A percentile compares a stretch with the other conserved stretches of the same genome.
Conservation (phyloP, 495 filamentous ascomycete species). For the Apodospora peruviana region DNA sequence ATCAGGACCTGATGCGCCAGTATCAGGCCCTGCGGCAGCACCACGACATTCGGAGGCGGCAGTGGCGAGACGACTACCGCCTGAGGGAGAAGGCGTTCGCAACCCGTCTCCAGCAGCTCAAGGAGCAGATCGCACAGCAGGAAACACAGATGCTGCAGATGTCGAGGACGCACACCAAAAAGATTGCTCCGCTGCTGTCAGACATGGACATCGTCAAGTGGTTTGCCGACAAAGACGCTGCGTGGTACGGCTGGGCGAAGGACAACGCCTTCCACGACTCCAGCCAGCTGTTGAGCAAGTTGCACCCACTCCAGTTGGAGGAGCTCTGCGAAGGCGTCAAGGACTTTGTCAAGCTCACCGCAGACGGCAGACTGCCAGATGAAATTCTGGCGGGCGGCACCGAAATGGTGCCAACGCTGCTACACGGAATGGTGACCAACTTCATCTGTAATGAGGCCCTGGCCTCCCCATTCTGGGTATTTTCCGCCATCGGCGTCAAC, state of each 20-base stretch:
- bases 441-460: conserved; percentile 15
- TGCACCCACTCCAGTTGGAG: conserved; percentile 12
- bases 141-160: conserved; percentile 9
- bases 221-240: neutral
- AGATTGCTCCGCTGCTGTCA: no score
- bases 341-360: conserved; percentile 12
- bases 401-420: conserved; percentile 4
- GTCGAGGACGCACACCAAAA: no score
- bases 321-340: conserved; percentile 18
- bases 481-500: conserved; percentile 2
- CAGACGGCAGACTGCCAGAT: conserved; percentile 10
- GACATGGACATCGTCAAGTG: conserved; percentile 3
- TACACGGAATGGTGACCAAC: conserved; percentile 15
- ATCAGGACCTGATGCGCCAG: conserved; percentile 7
- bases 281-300: conserved; percentile 2
- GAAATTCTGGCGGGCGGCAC: conserved; percentile 3
- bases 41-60: conserved; percentile 4
- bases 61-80: conserved; percentile 14
- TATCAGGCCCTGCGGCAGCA: conserved; percentile 2
- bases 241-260: conserved; percentile 9
- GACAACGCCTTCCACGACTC: conserved; percentile 10
- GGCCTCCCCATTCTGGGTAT: conserved; percentile 16
- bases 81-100: conserved; percentile 5
- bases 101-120: conserved; percentile 14
- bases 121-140: conserved; percentile 4